Evolutionary conservation across 345 rosid genomes (phyloP).

Genomic region (Arabis hirsuta): DNA sequence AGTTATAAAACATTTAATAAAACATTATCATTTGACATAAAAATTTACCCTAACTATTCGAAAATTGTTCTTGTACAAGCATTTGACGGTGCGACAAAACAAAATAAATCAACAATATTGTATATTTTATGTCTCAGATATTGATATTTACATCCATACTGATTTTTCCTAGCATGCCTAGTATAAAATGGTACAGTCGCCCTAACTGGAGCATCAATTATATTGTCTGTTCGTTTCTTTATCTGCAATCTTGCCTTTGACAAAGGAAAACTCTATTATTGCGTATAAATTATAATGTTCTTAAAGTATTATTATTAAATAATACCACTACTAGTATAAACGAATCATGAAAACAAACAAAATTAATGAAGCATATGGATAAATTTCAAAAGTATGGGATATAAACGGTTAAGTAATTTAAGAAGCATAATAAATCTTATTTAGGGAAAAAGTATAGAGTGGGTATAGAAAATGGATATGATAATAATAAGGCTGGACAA

Average conservation of each 20-base stretch:
- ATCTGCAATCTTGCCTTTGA: slow-evolving; percentile 25
- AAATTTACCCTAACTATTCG: neutral
- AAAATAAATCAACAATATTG: neutral
- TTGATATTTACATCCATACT: neutral
- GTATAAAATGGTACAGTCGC: slow-evolving; percentile 27
- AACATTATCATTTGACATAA: neutral
- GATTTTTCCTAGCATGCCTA: slow-evolving; percentile 24
- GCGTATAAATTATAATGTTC: slow-evolving; percentile 37
- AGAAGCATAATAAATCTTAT: slow-evolving; percentile 2
- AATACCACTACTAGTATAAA: neutral
- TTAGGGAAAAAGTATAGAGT: slow-evolving; percentile 21
- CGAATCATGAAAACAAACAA: neutral
- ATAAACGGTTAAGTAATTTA: neutral
- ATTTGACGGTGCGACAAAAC: neutral
- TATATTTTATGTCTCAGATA: neutral
- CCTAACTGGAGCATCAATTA: slow-evolving; percentile 16
- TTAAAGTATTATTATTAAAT: neutral
- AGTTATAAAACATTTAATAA: too few species aligned
- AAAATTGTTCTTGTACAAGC: neutral
- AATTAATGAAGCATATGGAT: neutral
- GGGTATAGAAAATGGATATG: slow-evolving; percentile 3
- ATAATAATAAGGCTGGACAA: too few species aligned
- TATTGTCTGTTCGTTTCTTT: slow-evolving; percentile 30
- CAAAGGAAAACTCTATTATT: slow-evolving; percentile 39
- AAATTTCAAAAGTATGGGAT: slow-evolving; percentile 9